A percentile compares a stretch with the other conserved stretches of the same genome.
Conservation (phyloP, 2,329 filamentous ascomycete genomes). For the Monilinia fructicola region DNA sequence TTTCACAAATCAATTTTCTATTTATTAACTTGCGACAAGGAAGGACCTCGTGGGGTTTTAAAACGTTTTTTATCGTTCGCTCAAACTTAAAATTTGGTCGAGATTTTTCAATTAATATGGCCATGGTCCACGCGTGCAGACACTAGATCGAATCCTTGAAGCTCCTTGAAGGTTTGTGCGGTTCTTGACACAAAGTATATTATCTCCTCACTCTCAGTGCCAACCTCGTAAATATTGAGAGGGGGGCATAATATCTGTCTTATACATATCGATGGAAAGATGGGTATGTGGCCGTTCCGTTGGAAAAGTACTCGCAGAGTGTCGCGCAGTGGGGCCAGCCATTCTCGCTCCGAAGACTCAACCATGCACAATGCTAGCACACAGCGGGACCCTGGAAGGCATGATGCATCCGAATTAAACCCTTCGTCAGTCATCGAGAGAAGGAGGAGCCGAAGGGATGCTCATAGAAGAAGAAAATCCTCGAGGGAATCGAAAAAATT, state of each 20-base stretch:
- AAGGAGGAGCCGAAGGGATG: conserved; percentile 41
- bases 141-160: conserved; percentile 17
- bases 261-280: conserved; percentile 44
- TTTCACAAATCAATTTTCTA: conserved; percentile 19
- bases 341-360: conserved; percentile 54
- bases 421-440: conserved; percentile 36
- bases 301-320: conserved; percentile 68
- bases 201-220: conserved; percentile 3
- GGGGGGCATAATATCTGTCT: conserved; percentile 24
- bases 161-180: conserved; percentile 1
- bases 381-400: conserved; percentile 35
- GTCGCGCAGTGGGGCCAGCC: conserved; percentile 54
- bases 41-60: conserved; percentile 22
- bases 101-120: conserved; percentile 19
- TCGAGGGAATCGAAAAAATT: conserved; percentile 42
- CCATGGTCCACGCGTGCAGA: conserved; percentile 20
- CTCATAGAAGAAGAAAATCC: conserved; percentile 35
- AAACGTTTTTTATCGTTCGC: conserved; percentile 9
- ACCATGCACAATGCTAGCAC: conserved; percentile 42
- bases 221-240: conserved; percentile 18
- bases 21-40: conserved; percentile 24
- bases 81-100: conserved; percentile 6
- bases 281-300: conserved; percentile 84
- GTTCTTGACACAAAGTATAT: neutral
- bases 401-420: conserved; percentile 40